A percentile compares a stretch with the other conserved stretches of the same genome.
These are phyloP conservation scores for Lycium ferocissimum DNA, from an alignment of 257 asterid genomes.

Conservation along the genomic window DNA sequence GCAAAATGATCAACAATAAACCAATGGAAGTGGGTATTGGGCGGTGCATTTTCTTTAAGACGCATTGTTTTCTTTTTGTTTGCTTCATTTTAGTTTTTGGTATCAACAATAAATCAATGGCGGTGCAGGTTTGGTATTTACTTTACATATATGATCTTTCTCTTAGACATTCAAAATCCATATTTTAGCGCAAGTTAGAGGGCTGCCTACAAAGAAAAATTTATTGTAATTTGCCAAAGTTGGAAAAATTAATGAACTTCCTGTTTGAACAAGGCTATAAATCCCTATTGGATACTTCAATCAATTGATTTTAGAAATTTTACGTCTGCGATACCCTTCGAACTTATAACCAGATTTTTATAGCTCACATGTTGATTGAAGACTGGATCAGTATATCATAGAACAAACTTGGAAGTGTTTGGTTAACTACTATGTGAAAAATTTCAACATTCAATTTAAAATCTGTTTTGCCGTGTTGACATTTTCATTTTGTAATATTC, in stretches of 20 bases:
- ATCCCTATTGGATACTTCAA: not conserved
- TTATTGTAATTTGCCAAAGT: not conserved
- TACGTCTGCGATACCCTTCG: not conserved
- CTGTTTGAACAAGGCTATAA: not conserved
- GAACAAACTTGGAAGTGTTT: not conserved
- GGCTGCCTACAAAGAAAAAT: not conserved
- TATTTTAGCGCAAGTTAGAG: not conserved
- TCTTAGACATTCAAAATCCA: not conserved
- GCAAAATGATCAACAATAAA: not conserved
- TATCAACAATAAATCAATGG: too few species aligned
- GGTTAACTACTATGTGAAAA: not conserved
- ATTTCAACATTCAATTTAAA: not conserved
- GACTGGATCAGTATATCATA: not conserved
- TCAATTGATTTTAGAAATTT: not conserved
- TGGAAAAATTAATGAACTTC: not conserved
- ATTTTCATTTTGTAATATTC: slow-evolving; percentile 19
- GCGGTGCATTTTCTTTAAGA: not conserved
- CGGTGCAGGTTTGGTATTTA: too few species aligned
- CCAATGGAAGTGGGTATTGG: not conserved
- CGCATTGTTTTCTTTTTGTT: too few species aligned
- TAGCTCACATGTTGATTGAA: not conserved
- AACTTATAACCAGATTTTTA: not conserved
- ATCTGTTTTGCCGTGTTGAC: slow-evolving; percentile 32
- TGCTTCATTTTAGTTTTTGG: too few species aligned
- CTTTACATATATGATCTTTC: too few species aligned